A percentile compares a stretch with the other conserved stretches of the same genome.
phyloP scores from a whole-genome alignment of 2,329 filamentous ascomycete genomes.

The Fusarium transvaalense region DNA sequence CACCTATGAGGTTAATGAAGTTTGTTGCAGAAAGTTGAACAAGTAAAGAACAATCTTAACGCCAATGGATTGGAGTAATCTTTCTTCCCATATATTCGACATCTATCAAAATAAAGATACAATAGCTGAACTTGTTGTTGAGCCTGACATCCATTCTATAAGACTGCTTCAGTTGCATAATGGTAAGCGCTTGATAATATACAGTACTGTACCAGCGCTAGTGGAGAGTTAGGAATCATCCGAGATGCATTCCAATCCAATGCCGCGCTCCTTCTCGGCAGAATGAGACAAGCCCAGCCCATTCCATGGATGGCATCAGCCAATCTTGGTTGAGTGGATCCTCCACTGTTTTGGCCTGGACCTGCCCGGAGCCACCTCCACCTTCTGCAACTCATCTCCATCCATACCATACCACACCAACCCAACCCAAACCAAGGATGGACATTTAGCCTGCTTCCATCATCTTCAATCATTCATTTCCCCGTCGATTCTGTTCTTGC shows the following conservation, averaged over 20 bases:
- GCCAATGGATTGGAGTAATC: not conserved
- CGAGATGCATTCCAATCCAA: not conserved
- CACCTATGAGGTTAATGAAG: not conserved
- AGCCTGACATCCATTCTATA: not conserved
- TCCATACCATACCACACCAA: constrained; percentile 7
- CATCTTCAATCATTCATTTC: constrained; percentile 26
- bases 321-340: constrained; percentile 21
- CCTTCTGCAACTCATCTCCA: constrained; percentile 21
- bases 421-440: not conserved
- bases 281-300: constrained; percentile 17
- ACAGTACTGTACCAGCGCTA: not conserved
- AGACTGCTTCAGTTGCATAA: constrained; percentile 12
- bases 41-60: not conserved
- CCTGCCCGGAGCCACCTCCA: constrained; percentile 20
- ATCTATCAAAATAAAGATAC: not conserved
- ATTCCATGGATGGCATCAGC: constrained; percentile 15
- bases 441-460: constrained; percentile 21
- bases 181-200: constrained; percentile 9
- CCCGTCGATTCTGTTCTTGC: not conserved
- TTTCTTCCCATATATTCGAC: not conserved
- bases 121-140: too few species aligned
- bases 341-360: constrained; percentile 14
- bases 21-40: not conserved
- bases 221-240: constrained; percentile 9
- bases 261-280: constrained; percentile 15